Evolutionary conservation across 345 rosid genomes (phyloP).

Genomic region (Abelmoschus esculentus): DNA sequence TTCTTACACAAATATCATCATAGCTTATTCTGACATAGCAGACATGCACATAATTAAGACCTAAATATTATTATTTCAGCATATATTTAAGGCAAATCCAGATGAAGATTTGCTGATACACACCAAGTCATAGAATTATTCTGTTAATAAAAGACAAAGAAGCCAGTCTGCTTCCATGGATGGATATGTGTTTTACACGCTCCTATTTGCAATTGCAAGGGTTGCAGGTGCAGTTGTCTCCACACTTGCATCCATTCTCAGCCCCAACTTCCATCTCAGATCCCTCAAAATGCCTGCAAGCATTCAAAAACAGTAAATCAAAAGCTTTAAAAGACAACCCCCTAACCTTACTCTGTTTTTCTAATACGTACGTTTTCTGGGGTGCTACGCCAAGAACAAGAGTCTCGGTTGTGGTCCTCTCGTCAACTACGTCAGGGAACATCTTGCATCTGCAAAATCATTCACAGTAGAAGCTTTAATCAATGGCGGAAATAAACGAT

Average conservation of each 20-base stretch:
- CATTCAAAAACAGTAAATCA: neutral
- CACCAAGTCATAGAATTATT: neutral
- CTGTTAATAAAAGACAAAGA: neutral
- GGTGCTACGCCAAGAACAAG: conserved; percentile 55
- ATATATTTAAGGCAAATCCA: too few relatives aligned
- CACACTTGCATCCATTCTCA: conserved; percentile 84
- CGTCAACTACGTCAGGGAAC: conserved; percentile 35
- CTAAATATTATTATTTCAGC: too few relatives aligned
- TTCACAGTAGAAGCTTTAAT: neutral
- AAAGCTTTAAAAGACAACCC: neutral
- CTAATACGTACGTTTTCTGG: conserved; percentile 21
- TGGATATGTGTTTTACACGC: too few relatives aligned
- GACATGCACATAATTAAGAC: too few relatives aligned
- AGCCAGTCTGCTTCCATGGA: neutral
- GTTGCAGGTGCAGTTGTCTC: conserved; percentile 65
- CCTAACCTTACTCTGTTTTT: neutral
- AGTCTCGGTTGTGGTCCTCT: conserved; percentile 47
- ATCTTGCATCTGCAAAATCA: conserved; percentile 56
- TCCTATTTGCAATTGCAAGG: conserved; percentile 87
- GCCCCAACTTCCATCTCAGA: conserved; percentile 39
- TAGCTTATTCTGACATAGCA: too few relatives aligned
- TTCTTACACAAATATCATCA: too few relatives aligned
- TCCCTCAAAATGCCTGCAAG: conserved; percentile 35
- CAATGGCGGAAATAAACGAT: neutral
- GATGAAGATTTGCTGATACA: too few relatives aligned